A percentile compares a stretch with the other conserved stretches of the same genome.
These are phyloP conservation scores for Strigomonas galati DNA, from an alignment of 208 protist species.

Conservation along the genomic window DNA sequence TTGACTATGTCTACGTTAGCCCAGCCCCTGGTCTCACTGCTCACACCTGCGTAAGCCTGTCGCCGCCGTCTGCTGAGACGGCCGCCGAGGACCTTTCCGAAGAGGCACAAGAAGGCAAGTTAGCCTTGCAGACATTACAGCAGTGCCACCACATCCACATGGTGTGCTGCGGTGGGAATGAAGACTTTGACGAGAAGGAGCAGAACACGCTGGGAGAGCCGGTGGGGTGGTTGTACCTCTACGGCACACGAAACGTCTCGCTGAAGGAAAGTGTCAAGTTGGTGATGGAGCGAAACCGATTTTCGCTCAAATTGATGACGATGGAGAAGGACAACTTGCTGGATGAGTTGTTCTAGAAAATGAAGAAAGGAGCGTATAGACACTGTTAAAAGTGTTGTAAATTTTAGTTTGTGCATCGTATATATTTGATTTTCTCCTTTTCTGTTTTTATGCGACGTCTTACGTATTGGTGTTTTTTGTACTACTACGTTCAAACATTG, in stretches of 20 bases:
- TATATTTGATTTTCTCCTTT: slow-evolving; percentile 22
- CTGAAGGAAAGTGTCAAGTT: slow-evolving; percentile 30
- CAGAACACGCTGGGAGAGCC: slow-evolving; percentile 42
- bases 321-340: slow-evolving; percentile 34
- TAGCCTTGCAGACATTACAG: background rate
- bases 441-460: slow-evolving; percentile 20
- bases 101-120: background rate
- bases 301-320: slow-evolving; percentile 20
- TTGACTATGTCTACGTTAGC: slow-evolving; percentile 35
- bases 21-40: slow-evolving; percentile 41
- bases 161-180: slow-evolving; percentile 36
- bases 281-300: slow-evolving; percentile 25
- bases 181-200: slow-evolving; percentile 26
- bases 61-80: background rate
- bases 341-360: slow-evolving; percentile 48
- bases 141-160: background rate
- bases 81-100: slow-evolving; percentile 1
- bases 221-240: slow-evolving; percentile 37
- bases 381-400: background rate
- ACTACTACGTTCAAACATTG: background rate
- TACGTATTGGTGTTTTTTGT: slow-evolving; percentile 10
- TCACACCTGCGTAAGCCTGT: slow-evolving; percentile 26
- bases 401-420: too few species aligned
- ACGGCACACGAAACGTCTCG: slow-evolving; percentile 23
- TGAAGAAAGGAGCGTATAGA: background rate